Conservation (phyloP, 225 moss, liverwort and hornwort species). For the Polytrichum commune region DNA sequence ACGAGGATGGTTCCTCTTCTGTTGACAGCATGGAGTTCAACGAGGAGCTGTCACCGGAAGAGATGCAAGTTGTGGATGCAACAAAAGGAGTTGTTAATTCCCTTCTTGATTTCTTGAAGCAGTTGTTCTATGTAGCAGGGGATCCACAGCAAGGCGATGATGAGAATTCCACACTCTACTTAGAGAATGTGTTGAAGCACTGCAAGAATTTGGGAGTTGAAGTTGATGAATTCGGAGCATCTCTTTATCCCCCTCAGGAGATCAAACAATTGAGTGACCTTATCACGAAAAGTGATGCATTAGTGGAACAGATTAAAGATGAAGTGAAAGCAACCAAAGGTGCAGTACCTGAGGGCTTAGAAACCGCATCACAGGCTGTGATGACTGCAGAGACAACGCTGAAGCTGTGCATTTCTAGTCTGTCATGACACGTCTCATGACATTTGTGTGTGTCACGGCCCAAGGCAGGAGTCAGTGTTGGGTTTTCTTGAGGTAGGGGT, state of each 20-base stretch:
- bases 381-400: conserved; percentile 29
- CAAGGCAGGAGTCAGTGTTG: too few species aligned
- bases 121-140: conserved; percentile 57
- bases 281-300: conserved; percentile 19
- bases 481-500: too few species aligned
- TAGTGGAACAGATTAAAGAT: conserved; percentile 33
- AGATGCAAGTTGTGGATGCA: conserved; percentile 50
- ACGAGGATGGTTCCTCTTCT: conserved; percentile 31
- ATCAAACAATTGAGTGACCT: conserved; percentile 40
- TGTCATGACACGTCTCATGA: conserved; percentile 18
- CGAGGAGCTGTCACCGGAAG: conserved; percentile 54
- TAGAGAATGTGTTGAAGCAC: conserved; percentile 44
- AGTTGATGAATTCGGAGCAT: conserved; percentile 59
- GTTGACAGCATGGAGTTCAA: conserved; percentile 50
- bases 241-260: conserved; percentile 65
- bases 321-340: conserved; percentile 46
- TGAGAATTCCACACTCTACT: conserved; percentile 35
- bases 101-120: conserved; percentile 43
- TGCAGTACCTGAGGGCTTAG: conserved; percentile 38
- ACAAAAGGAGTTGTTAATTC: conserved; percentile 44
- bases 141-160: conserved; percentile 52
- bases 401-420: conserved; percentile 32
- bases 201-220: conserved; percentile 47
- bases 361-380: conserved; percentile 27
- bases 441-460: too few species aligned